phyloP scores from a whole-genome alignment of 2,329 filamentous ascomycete genomes.

The Diaporthe humulicola region DNA sequence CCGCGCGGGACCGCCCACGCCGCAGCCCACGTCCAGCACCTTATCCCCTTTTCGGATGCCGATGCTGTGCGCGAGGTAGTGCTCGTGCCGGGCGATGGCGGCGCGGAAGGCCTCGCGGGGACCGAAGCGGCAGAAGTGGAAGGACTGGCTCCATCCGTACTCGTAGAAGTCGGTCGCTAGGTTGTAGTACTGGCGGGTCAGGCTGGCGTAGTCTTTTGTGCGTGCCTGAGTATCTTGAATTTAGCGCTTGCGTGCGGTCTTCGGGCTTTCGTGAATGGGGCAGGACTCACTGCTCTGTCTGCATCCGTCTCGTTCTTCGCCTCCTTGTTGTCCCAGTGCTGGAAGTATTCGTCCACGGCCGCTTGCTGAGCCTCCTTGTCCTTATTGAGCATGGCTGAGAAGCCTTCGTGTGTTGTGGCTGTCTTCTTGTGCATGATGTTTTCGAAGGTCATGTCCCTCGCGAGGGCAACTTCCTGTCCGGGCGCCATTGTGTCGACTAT shows the following conservation, averaged over 20 bases:
- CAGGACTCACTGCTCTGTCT: slow-evolving; percentile 33
- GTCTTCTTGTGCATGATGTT: slow-evolving; percentile 39
- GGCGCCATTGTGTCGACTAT: slow-evolving; percentile 24
- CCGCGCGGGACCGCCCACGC: slow-evolving; percentile 80
- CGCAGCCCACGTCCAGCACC: slow-evolving; percentile 82
- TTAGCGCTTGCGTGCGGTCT: neutral
- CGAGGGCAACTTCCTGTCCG: slow-evolving; percentile 26
- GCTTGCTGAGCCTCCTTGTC: slow-evolving; percentile 37
- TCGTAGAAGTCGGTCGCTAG: slow-evolving; percentile 81
- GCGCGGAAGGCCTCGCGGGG: slow-evolving; percentile 77
- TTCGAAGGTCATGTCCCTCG: slow-evolving; percentile 39
- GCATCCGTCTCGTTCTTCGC: slow-evolving; percentile 39
- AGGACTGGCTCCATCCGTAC: slow-evolving; percentile 81
- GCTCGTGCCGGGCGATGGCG: slow-evolving; percentile 82
- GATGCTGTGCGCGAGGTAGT: slow-evolving; percentile 81
- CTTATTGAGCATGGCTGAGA: slow-evolving; percentile 41
- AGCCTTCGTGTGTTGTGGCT: slow-evolving; percentile 32
- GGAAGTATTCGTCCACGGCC: slow-evolving; percentile 39
- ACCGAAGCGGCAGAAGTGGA: slow-evolving; percentile 84
- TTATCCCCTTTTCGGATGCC: slow-evolving; percentile 74
- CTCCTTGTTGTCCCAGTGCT: slow-evolving; percentile 42
- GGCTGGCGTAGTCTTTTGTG: slow-evolving; percentile 38
- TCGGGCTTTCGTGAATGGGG: too few relatives aligned
- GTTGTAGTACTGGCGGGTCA: slow-evolving; percentile 71
- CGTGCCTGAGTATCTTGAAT: slow-evolving; percentile 18